Base-by-base conservation (phyloP, 805 yeast genomes). In the Nakazawaea anatomiae region DNA sequence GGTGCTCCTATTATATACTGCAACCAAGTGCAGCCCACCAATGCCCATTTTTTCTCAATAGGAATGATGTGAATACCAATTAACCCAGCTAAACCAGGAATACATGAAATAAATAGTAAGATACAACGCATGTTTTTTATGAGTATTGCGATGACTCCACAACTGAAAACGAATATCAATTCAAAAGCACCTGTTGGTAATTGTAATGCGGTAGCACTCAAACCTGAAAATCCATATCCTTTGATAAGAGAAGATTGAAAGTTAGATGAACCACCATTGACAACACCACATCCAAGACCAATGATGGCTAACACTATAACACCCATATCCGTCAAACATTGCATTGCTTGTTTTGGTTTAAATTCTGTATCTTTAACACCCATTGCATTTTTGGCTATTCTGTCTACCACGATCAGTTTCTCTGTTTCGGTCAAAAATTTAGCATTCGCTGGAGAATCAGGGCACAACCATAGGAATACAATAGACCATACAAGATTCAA, bases 401-500 rank as follows among this genome's bases (percentile, higher is more conserved):
- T 70, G 57, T 76, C 78, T 14, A 81, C 75, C 14, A 75, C 74
- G 60, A 69, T 60, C 25, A 61, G 52, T 57, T 75, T 76, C 55
- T 78, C 82, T 28, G 60, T 65, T 39, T 66, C 68, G 39, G 59
- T 62, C 40, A 68, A 60, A 43, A 65, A 70, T 55, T 69, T 65
- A 4, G 71, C 71, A 36, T 57, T 49, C 11, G 67, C 64, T 25
- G 74, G 82, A 55, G 74, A 79, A 57, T 79, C 76, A 1, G 87
- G 87, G 42, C 80, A 63, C 31, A 68, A 59, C 29, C 76, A 58
- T 42, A 68, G 65, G 8, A 77, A 71, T 0, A 68, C 38, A 1
- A 75, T 40, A 5, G 86, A 86, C 61, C 78, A 79, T 1, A 65
- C 43, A 3, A 78, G 63, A 3, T 86, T 82, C 12, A 79, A 58